These are phyloP conservation scores for Fusarium succisae DNA, from an alignment of 2,329 filamentous ascomycete species.

Conservation along the genomic window DNA sequence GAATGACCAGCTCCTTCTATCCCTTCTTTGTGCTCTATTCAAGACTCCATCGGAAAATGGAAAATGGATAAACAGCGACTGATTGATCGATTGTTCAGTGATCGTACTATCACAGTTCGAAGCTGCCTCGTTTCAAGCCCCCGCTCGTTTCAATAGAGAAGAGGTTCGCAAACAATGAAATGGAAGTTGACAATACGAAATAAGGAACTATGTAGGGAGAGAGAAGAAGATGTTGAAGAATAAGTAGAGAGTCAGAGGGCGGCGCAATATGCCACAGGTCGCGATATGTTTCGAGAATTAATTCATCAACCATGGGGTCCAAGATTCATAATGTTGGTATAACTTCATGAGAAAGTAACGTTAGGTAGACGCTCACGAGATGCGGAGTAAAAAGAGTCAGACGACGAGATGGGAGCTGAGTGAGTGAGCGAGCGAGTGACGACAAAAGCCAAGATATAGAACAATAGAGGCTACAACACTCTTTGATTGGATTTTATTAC, in stretches of 20 bases:
- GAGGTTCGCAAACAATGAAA: not conserved
- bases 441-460: not conserved
- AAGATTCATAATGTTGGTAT: not conserved
- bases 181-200: not conserved
- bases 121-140: conserved; percentile 19
- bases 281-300: not conserved
- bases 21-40: not conserved
- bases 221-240: not conserved
- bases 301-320: not conserved
- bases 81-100: not conserved
- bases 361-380: not conserved
- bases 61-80: not conserved
- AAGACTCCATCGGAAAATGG: not conserved
- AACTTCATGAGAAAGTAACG: not conserved
- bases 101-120: not conserved
- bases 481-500: conserved; percentile 14
- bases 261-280: not conserved
- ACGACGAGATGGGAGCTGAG: not conserved
- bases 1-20: conserved; percentile 12
- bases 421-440: not conserved
- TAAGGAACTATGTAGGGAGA: not conserved
- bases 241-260: not conserved
- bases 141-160: not conserved
- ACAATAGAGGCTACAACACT: not conserved
- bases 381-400: conserved; percentile 12